Base-by-base conservation (phyloP, 1,284 basidiomycete genomes). In the Phellopilus nigrolimitatus region DNA sequence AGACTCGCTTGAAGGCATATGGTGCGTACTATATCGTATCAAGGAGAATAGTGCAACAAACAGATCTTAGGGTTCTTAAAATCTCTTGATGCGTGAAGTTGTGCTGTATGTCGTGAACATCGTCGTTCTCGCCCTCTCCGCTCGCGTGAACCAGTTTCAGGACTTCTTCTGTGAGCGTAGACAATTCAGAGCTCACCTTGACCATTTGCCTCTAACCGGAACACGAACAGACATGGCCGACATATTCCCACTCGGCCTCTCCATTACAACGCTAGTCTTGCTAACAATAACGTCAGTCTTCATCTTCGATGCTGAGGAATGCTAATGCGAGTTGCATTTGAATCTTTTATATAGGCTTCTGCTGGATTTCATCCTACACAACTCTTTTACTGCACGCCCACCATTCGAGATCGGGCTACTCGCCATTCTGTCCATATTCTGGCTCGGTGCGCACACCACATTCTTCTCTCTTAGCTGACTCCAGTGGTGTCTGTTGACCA, bases 381-480 rank as follows among this genome's bases (percentile, higher is more conserved):
- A 72, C 58, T 66, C 73, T 0, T 72, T 71, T 57, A 73, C 70
- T 12, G 71, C 70, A 19, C 67, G 73, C 19, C 69, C 78, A 4
- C 71, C 73, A 17, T 69, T 75, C 47, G 71, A 79, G 54, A 71
- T 79, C 51, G 72, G 67, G 1, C 55, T 74, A 19, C 70, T 78
- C 43, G 67, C 68, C 7, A 48, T 75, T 3, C 61, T 80, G 43
- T 69, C 68, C 45, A 65, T 80, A 41, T 68, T 79, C 56, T 81
- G 79, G 80, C 66, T 81, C 4, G 71, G 78, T 80, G 53, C 51
- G n/a, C n/a, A n/a, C n/a, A n/a, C n/a, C n/a, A n/a, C n/a, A n/a
- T n/a, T n/a, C n/a, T n/a, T n/a, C n/a, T n/a, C n/a, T n/a, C n/a
- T n/a, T n/a, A n/a, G n/a, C n/a, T n/a, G n/a, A n/a, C n/a, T n/a